Base-by-base conservation (phyloP, 768 basidiomycete species). In the Leccinum subgranulosum region DNA sequence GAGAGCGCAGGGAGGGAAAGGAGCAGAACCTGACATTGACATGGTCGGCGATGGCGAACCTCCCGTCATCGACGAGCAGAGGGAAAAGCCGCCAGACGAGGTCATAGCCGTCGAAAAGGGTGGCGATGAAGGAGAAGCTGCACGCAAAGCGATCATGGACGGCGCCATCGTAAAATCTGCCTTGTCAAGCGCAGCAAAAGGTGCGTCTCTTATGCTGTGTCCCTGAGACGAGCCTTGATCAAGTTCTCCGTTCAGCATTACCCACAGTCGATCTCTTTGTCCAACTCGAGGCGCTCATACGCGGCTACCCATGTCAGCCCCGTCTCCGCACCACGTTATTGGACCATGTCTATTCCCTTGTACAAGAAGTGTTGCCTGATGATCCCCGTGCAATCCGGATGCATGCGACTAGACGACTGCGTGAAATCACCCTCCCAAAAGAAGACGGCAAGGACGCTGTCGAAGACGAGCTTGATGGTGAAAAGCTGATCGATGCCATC, bases 91-190 rank as follows among this genome's bases (percentile, higher is more conserved):
- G 41, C 66, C 68, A 61, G 66, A 66, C 25, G 67, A 64, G 25
- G 60, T 69, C 49, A 61, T 67, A 46, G 71, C 69, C 12, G 68
- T 71, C 29, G 74, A 69, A 3, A 71, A 76, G 46, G 75, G 74
- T 33, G 79, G 75, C 15, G 78, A 75, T 39, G 81, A 81, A 49
- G 76, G 76, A 31, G 78, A 81, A 54, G 77, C 77, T 46, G 88
- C 88, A 19, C 78, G 88, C 51, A 77, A 76, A 65, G 81, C 81
- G 45, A 84, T 94, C 67, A 80, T 93, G 79, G 76, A 85, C 51
- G 92, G 92, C 25, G 90, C 81, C 4, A 91, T 93, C 64, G 88
- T 91, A 39, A 85, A 82, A 67, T 80, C 85, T 46, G 90, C 90
- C n/a, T 83, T 94, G 50, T 75, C 78, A 19, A 87, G 81, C 61